Conservation (phyloP, 2,329 filamentous ascomycete genomes). For the Pyrenochaeta sp. region DNA sequence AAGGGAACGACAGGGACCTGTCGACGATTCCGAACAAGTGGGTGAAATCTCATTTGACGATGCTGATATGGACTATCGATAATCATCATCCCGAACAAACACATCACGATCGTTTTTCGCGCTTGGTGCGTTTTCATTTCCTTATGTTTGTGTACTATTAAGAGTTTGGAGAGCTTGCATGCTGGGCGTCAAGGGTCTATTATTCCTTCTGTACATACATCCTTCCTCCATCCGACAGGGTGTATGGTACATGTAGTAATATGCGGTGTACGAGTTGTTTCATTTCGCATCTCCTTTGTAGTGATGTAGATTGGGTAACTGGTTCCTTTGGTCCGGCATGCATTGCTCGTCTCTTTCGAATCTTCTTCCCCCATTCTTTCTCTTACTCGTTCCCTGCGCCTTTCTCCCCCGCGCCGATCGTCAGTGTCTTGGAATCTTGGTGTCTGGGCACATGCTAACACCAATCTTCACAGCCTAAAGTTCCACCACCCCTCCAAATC, state of each 20-base stretch:
- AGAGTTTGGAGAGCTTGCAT: conserved; percentile 20
- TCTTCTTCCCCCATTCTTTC: conserved; percentile 5
- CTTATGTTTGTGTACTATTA: conserved; percentile 16
- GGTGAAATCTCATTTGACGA: conserved; percentile 70
- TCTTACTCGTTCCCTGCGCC: neutral
- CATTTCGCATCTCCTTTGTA: conserved; percentile 20
- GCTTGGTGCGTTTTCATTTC: conserved; percentile 51
- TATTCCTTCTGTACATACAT: conserved; percentile 38
- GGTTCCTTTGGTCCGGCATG: conserved; percentile 11
- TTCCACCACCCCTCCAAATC: conserved; percentile 74
- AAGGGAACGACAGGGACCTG: conserved; percentile 56
- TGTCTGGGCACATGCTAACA: conserved; percentile 49
- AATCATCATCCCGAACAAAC: conserved; percentile 34
- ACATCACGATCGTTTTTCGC: conserved; percentile 42
- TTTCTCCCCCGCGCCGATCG: conserved; percentile 11
- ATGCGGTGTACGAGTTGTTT: conserved; percentile 31
- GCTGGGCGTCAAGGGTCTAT: conserved; percentile 14
- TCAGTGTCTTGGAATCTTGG: conserved; percentile 4
- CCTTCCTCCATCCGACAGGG: conserved; percentile 28
- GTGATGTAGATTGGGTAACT: conserved; percentile 14
- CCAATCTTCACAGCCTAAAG: conserved; percentile 16
- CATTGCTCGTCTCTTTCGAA: neutral
- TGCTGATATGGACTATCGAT: conserved; percentile 68
- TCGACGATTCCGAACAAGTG: conserved; percentile 70
- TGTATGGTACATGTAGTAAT: conserved; percentile 45